Percentiles rank a stretch among this genome's conserved stretches.
Evolutionary conservation across 148 eudicot genomes (phyloP).

Genomic region (Polygonum aviculare): DNA sequence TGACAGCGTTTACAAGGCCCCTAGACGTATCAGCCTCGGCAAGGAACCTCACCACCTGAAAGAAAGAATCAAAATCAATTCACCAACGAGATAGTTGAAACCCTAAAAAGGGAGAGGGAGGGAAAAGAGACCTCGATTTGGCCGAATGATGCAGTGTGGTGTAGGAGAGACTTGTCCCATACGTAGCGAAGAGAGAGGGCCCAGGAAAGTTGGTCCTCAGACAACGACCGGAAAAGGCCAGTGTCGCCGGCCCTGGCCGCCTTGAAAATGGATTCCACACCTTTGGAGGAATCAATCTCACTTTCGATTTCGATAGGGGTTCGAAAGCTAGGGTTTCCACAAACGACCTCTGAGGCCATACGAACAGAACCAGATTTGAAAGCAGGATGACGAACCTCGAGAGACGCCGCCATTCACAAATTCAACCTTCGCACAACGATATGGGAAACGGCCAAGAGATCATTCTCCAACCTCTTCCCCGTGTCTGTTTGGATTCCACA

Average conservation of each 20-base stretch:
- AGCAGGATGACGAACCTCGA: no score
- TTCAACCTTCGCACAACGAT: no score
- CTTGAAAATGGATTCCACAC: conserved; percentile 44
- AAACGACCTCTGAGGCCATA: no score
- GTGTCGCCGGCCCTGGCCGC: conserved; percentile 59
- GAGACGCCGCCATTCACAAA: no score
- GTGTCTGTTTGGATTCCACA: no score
- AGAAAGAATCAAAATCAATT: conserved; percentile 3
- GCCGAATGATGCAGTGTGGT: conserved; percentile 56
- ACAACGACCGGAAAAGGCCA: conserved; percentile 40
- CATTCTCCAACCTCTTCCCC: no score
- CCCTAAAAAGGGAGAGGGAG: background rate
- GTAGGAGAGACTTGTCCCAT: conserved; percentile 75
- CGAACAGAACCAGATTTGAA: no score
- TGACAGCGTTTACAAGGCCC: conserved; percentile 48
- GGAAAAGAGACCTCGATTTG: conserved; percentile 33
- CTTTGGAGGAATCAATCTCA: conserved; percentile 32
- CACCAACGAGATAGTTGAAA: background rate
- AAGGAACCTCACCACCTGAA: conserved; percentile 62
- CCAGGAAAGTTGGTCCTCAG: conserved; percentile 31
- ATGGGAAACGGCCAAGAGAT: no score
- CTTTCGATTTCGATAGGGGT: conserved; percentile 29
- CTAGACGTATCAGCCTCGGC: conserved; percentile 48
- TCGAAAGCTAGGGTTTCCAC: background rate
- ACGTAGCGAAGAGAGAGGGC: conserved; percentile 64